phyloP scores from a whole-genome alignment of 371 early-diverging fungal species.

The Hamiltosporidium tvaerminnensis region DNA sequence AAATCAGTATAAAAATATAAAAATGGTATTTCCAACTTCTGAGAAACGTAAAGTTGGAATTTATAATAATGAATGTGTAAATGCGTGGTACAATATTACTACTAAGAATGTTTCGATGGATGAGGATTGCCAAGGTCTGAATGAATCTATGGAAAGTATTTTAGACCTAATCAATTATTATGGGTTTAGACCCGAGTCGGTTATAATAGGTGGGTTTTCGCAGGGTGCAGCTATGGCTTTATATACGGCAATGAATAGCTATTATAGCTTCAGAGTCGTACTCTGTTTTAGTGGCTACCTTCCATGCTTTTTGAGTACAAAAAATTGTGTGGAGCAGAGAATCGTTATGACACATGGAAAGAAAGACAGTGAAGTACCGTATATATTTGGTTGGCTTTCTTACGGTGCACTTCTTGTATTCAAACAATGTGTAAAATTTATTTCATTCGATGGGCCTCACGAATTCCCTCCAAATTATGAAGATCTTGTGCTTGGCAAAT shows the following conservation, averaged over 20 bases:
- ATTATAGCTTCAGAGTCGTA: too few relatives aligned
- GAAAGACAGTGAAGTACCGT: too few relatives aligned
- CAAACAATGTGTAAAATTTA: too few relatives aligned
- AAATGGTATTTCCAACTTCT: constrained; percentile 4
- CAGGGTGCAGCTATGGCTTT: constrained; percentile 7
- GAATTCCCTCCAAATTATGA: too few relatives aligned
- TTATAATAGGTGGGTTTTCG: constrained; percentile 4
- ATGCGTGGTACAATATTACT: constrained; percentile 2
- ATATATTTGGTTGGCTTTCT: too few relatives aligned
- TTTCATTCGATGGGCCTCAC: too few relatives aligned
- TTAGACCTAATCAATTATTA: neutral
- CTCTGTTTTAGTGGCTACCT: too few relatives aligned
- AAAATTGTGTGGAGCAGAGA: too few relatives aligned
- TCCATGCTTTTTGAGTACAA: too few relatives aligned
- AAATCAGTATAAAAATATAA: neutral
- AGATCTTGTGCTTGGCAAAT: too few relatives aligned
- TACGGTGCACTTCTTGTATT: too few relatives aligned
- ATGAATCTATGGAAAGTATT: neutral
- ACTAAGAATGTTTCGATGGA: neutral
- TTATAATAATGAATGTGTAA: neutral
- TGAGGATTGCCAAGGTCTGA: neutral
- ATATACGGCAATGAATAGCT: constrained; percentile 1
- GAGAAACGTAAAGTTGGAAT: neutral
- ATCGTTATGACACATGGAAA: too few relatives aligned
- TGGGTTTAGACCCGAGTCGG: neutral